phyloP scores from a whole-genome alignment of 768 basidiomycete genomes.

The Psilocybe cyanescens region DNA sequence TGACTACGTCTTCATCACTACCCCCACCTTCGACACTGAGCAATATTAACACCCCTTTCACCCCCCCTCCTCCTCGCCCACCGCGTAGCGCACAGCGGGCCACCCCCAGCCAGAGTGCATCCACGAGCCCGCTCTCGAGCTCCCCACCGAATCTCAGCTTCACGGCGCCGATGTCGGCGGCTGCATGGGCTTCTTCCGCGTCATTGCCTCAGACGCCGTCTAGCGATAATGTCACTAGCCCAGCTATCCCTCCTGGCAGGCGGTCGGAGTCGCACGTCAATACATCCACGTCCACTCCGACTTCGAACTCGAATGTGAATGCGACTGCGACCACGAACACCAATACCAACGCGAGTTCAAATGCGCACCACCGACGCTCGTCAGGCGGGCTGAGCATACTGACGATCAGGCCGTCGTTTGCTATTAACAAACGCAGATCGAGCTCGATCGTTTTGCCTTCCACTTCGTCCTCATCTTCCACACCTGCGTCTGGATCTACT shows the following conservation, averaged over 20 bases:
- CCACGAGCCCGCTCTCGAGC: background rate
- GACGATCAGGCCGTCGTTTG: slow-evolving; percentile 4
- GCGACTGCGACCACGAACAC: background rate
- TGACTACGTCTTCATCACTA: background rate
- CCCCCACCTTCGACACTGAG: slow-evolving; percentile 13
- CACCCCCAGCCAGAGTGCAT: background rate
- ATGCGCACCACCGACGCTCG: slow-evolving; percentile 21
- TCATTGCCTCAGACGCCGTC: background rate
- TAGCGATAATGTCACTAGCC: background rate
- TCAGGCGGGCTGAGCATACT: slow-evolving; percentile 26
- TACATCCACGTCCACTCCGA: background rate
- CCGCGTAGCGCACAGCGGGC: slow-evolving; percentile 29
- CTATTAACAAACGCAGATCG: slow-evolving; percentile 14
- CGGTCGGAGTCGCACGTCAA: background rate
- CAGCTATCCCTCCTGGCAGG: background rate
- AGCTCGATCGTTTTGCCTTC: slow-evolving; percentile 19
- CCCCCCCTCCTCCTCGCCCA: slow-evolving; percentile 34
- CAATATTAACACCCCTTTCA: background rate
- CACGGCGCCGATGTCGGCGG: background rate
- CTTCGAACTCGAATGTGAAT: background rate
- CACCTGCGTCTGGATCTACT: too few species aligned
- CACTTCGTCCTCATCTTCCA: too few species aligned
- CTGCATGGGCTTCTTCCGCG: background rate
- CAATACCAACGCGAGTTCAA: background rate
- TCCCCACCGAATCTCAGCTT: background rate